Percentiles rank a stretch among this genome's conserved stretches.
Conservation (phyloP, 2,329 filamentous ascomycete species). For the Pyricularia pennisetigena region DNA sequence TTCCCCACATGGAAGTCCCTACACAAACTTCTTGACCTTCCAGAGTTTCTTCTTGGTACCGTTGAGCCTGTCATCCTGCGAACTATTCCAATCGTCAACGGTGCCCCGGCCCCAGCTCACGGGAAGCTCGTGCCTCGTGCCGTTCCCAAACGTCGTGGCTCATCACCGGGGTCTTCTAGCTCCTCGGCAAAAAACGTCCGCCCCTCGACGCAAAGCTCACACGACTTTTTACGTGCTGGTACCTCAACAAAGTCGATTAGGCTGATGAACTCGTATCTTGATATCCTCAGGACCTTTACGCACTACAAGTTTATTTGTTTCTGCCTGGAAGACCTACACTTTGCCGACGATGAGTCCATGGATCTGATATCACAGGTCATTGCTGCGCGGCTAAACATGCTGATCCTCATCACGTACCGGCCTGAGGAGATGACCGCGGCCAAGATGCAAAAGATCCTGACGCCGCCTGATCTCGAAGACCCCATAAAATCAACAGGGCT, state of each 20-base stretch:
- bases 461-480: constrained; percentile 42
- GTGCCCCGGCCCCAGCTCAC: constrained; percentile 9
- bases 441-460: constrained; percentile 42
- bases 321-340: constrained; percentile 82
- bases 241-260: constrained; percentile 56
- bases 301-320: constrained; percentile 81
- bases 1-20: constrained; percentile 55
- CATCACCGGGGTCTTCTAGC: constrained; percentile 23
- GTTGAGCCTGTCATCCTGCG: constrained; percentile 26
- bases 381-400: constrained; percentile 66
- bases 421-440: constrained; percentile 54
- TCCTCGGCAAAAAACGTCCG: constrained; percentile 22
- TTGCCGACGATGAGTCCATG: constrained; percentile 78
- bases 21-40: constrained; percentile 50
- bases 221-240: constrained; percentile 50
- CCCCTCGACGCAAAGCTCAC: constrained; percentile 39
- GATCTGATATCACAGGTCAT: constrained; percentile 79
- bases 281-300: constrained; percentile 74
- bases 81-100: constrained; percentile 25
- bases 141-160: constrained; percentile 14
- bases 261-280: constrained; percentile 79
- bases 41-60: constrained; percentile 58
- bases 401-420: constrained; percentile 68
- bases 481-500: constrained; percentile 24
- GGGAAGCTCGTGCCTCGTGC: constrained; percentile 14